Evolutionary conservation across 352 stramenopile genomes (phyloP).

Genomic region (Vaucheria bursata): DNA sequence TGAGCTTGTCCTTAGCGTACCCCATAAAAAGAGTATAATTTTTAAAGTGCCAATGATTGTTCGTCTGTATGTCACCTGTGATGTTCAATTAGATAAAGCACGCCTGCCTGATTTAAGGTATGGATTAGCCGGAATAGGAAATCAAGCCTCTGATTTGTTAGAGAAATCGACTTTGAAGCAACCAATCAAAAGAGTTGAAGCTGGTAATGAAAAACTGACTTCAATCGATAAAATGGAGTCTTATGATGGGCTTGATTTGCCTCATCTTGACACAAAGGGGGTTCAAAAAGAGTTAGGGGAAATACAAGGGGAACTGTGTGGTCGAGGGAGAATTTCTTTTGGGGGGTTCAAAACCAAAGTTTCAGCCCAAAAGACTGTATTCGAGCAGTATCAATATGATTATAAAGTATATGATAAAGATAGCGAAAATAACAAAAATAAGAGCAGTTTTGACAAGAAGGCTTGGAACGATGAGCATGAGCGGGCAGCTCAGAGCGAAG

Average conservation of each 20-base stretch:
- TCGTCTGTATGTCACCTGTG: neutral
- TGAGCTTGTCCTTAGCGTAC: too few relatives aligned
- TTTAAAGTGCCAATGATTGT: neutral
- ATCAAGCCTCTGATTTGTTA: too few relatives aligned
- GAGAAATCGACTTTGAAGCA: neutral
- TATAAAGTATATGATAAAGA: neutral
- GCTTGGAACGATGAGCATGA: neutral
- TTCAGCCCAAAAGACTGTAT: neutral
- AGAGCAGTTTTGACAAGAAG: too few relatives aligned
- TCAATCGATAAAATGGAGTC: neutral
- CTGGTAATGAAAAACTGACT: neutral
- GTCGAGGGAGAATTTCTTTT: neutral
- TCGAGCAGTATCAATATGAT: neutral
- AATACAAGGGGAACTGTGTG: neutral
- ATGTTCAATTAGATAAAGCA: neutral
- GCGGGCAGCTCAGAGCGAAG: constrained; percentile 1
- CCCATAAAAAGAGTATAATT: too few relatives aligned
- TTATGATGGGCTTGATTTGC: neutral
- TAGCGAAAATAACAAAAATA: too few relatives aligned
- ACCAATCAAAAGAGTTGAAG: neutral
- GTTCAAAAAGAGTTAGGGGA: neutral
- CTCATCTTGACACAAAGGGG: neutral
- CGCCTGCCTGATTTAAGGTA: constrained; percentile 2
- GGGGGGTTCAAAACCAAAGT: neutral
- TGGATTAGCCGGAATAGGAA: neutral